Base-by-base conservation (phyloP, 2,329 filamentous ascomycete genomes). In the Venturia carpophila region DNA sequence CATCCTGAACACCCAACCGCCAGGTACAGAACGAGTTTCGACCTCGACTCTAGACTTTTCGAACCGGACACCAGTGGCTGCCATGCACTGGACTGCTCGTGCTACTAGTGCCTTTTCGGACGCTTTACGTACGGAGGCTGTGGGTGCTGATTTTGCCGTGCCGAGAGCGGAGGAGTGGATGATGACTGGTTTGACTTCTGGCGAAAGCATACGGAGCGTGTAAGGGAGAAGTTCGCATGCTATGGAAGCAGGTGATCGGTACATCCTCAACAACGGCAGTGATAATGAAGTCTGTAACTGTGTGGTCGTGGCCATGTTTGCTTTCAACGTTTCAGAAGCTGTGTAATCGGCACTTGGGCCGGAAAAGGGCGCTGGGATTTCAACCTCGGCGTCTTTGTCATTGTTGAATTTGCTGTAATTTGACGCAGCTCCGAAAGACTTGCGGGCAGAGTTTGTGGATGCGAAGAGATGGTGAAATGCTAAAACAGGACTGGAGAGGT, bases 381-480 rank as follows among this genome's bases (percentile, higher is more conserved):
- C 64, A 30, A 15, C 55, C 21, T 71, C 71, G 6, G 71, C 70
- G 27, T 70, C 69, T 39, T 73, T 72, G 24, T 68, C 68, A 37
- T 83, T 81, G 19, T 79, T 78, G 2, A 77, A 65, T 64, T 52
- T 47, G 62, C 43, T 63, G 30, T 37, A 58, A 67, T 66, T 73
- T 75, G 61, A 74, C 70, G 68, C 76, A 71, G 70, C 45, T 42
- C 34, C 66, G 39, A 67, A 65, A 42, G 63, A 45, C 24, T 62
- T 62, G 19, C 63, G 60, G 64, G 72, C 71, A 13, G 63, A 42
- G 24, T 56, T 56, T 82, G 34, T 85, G 0, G 90, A 88, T 3
- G 92, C 90, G 72, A 99, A 99, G 15, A 99, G 83, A 72, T 91
- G 82, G 73, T 99, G 95, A 72, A 96, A 97, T 3, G 91, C 94